Evolutionary conservation across 2,329 filamentous ascomycete species (phyloP), one percentile per base, ranked within the genome.

Genomic region (Pseudocercospora pini-densiflorae): DNA sequence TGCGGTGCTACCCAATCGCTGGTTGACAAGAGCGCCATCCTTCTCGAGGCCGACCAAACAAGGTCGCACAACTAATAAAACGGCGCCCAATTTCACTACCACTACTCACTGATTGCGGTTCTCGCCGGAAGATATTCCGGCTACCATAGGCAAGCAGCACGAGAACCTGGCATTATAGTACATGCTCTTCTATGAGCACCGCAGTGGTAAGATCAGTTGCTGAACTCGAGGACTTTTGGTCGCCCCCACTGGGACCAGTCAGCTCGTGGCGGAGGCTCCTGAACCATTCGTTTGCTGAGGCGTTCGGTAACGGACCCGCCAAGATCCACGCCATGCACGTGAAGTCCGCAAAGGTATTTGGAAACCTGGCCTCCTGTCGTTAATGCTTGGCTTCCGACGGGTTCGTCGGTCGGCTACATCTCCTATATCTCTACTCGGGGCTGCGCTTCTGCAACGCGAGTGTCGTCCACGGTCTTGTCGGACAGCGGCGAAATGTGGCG

Each of bases 11-110:
- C 36, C 36, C 36, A 40, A 40, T 16, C 36, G 36, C 36, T n/a
- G 36, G 36, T n/a, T 40, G 36, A n/a, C 36, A n/a, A 40, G 36
- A 40, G 36, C 36, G 36, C 36, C 36, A 40, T 40, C 33, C 33
- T 36, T 40, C 36, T 40, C 36, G 36, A 40, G 14, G 36, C 51
- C 51, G 21, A 54, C 51, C 24, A 24, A 54, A 54, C 51, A 27
- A 31, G 21, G 51, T 54, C 21, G 21, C 51, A 54, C 51, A 54
- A 31, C 24, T 31, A 55, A 51, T 51, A 5, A 55, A 55, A 55
- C 51, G 24, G 27, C 51, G 23, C 51, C 51, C 51, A 55, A 55
- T 55, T 55, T 33, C 51, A 55, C 40, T n/a, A 19, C 40, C 40
- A 43, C 40, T 43, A 43, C 51, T 31, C 51, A 24, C 21, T 23